Base-by-base conservation (phyloP, 495 filamentous ascomycete genomes). In the Hypoxylon intermedium region DNA sequence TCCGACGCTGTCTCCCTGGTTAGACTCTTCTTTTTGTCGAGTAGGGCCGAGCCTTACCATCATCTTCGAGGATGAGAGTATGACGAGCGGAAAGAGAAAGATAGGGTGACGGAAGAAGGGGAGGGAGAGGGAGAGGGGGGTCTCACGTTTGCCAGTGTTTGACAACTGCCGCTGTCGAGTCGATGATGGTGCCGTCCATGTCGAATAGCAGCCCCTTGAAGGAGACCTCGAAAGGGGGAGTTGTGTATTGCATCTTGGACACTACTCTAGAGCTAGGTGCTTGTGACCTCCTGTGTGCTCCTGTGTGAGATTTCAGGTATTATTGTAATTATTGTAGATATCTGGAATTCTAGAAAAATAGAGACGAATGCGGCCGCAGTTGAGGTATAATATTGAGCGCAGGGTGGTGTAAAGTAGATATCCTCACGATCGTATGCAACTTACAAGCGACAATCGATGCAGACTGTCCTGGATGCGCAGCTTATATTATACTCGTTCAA, bases 81-180 rank as follows among this genome's bases (percentile, higher is more conserved):
- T 13, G 12, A 5, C 11, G 42, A 16, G 13, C 1, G 6, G 2
- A 12, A 26, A 41, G 26, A 34, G 44, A 20, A 31, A 57, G 43
- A 28, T 30, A 34, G 40, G 46, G 56, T n/a, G 47, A 33, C 23
- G 44, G 20, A 28, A 19, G 40, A 24, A 20, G 24, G 40, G 28
- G 9, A 30, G 77, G n/a, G n/a, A n/a, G n/a, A n/a, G 44, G 20
- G 24, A 19, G 40, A 24, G 16, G 24, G 40, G 28, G 9, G 26
- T 77, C 82, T 78, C 76, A 93, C 90, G 83, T 81, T 59, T 89
- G 81, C 94, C 94, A 98, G 74, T 96, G 88, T 72, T 97, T 96
- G 50, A 91, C 84, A 31, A 98, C 92, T 9, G 94, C 94, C 33
- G 78, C 72, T 1, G 89, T 92, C 5, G 87, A 90, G 62, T 92